Base-by-base conservation (phyloP, 176 grass and related monocot genomes). In the Carex cristatella region DNA sequence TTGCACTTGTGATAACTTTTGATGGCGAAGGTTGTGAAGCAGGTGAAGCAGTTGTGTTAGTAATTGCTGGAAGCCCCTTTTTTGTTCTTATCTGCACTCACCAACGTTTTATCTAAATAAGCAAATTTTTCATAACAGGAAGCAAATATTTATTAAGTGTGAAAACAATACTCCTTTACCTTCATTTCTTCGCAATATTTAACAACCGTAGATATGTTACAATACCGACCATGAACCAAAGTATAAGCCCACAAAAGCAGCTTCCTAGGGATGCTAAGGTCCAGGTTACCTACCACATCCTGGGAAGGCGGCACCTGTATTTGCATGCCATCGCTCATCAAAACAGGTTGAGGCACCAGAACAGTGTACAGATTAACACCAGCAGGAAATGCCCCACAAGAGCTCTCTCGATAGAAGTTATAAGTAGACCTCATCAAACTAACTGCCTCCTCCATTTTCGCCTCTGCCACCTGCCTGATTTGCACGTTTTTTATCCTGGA, bases 241-340 rank as follows among this genome's bases (percentile, higher is more conserved):
- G 90, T 89, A 81, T 95, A 95, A 11, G 89, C 90, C 93, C 93
- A 95, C 66, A 95, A 86, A 51, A 98, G 96, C 73, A 95, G 93
- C 87, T 98, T 98, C 83, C 96, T 98, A 48, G 96, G 93, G 75
- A 98, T 93, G 66, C 96, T 98, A 35, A 98, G 81, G 67, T 98
- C 95, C 0, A 98, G 89, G 58, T 49, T 63, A 35, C 91, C 93
- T 71, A 93, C 65, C 48, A 90, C 78, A 62, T 87, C 81, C 7
- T 87, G 81, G n/a, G 74, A 87, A 85, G 84, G 84, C 2, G 66
- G 85, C 18, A 89, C 77, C 55, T 56, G 61, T 53, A 86, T 83
- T 94, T 92, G 89, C 27, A 77, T 33, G 49, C 49, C 49, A 55
- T 77, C 73, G 32, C 19, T 56, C 73, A 31, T 33, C 49, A 33